Base-by-base conservation (phyloP, 352 stramenopile species). In the Pythium aquatile region DNA sequence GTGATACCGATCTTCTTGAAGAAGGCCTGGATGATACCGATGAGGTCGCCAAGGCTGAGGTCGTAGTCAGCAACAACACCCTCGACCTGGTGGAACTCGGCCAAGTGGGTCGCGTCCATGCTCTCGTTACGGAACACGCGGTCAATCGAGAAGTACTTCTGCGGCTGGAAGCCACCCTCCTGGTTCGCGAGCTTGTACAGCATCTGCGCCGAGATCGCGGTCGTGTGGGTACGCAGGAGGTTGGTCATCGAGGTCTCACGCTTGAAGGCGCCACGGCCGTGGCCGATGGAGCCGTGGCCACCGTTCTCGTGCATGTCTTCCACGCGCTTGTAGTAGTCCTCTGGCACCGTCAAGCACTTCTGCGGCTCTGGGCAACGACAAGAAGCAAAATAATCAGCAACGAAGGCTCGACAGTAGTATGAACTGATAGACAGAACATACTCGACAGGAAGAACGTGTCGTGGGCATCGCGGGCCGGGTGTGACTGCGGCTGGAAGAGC, bases 71-170 rank as follows among this genome's bases (percentile, higher is more conserved):
- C 97, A 16, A 99, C 92, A 53, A 99, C 87, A 40, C 97, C 96
- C 72, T 99, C 97, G n/a, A 99, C 96, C 86, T 99, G 98, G 83
- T 99, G 98, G 81, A 99, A 99, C 84, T 99, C 98, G 59, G 97
- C 98, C 70, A 99, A 87, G 78, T 99, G 98, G 40, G 98, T 99
- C 40, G 97, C 97, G 79, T 99, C 98, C 95, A 99, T 99, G 60
- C 87, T 98, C 79, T 99, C 98, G 81, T 99, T 99, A 68, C 98
- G 91, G 83, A 99, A 99, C 30, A 99, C 98, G 59, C 98, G 93
- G 77, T 99, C 98, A 73, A 99, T 99, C 33, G 90, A 98, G 75
- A 99, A 99, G 79, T 99, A 99, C 66, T 98, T 97, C 55, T 97
- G 89, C 24, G 98, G 98, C 58, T 83, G 96, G 84, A 99, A 99